Evolutionary conservation across 1,284 basidiomycete genomes (phyloP), one percentile per base, ranked within the genome.

Genomic region (Porphyrellus sp.): DNA sequence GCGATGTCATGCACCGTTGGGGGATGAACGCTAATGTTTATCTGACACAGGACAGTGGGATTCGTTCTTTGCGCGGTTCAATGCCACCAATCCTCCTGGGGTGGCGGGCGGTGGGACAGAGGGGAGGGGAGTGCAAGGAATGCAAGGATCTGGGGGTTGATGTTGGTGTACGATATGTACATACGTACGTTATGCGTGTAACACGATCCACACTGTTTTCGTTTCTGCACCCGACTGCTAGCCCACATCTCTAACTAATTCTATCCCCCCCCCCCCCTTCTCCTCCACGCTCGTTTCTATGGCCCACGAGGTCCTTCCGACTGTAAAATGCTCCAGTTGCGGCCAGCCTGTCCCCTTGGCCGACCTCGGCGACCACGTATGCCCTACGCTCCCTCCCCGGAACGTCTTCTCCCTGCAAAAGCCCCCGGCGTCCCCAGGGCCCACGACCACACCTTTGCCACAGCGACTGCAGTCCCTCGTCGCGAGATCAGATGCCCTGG

Each of bases 301-400:
- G 77, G 72, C 76, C 51, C 70, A 74, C n/a, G 85, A 91, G 69
- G 68, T 86, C 46, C 75, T 94, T 16, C 89, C 91, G 4, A 78
- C 82, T 2, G 86, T 93, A 55, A 93, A 87, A 67, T 94, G 91
- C 70, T 90, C 89, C 4, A 85, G 74, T 35, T 94, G 91, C 68
- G 72, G 75, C 59, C 72, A 74, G 27, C 81, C 80, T 3, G 88
- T 93, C 34, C 80, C 85, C 30, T 76, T 93, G 46, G 73, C 77
- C 46, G 76, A 82, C 30, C 82, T 93, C 35, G 82, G 82, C 41
- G 86, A 89, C 55, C 91, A 93, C 67, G 74, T 83, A 62, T 93
- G 91, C 66, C 53, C 73, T 12, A 65, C 75, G 21, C 61, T 74
- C 16, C 77, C 78, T 11, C 74, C 80, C 11, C 78, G 78, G 41